A percentile compares a stretch with the other conserved stretches of the same genome.
Evolutionary conservation across 768 basidiomycete genomes (phyloP).

Genomic region (Tricholoma bakamatsutake): DNA sequence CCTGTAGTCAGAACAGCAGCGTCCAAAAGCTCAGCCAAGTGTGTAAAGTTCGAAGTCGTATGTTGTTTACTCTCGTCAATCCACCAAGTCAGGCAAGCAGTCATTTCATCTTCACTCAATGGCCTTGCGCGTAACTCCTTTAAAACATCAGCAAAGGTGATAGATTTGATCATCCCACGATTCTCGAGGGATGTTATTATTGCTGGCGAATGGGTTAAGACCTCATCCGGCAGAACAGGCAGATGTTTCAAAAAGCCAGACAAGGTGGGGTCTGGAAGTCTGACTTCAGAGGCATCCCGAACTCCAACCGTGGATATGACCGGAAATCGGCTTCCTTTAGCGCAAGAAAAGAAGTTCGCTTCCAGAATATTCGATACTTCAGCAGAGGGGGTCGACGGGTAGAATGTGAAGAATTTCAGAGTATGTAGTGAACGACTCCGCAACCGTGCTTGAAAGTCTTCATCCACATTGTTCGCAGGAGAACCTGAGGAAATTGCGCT

Average conservation of each 20-base stretch:
- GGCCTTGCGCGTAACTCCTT: constrained; percentile 67
- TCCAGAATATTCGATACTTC: constrained; percentile 71
- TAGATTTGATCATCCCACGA: constrained; percentile 61
- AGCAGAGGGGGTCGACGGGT: constrained; percentile 78
- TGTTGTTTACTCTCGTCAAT: constrained; percentile 32
- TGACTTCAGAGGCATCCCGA: constrained; percentile 56
- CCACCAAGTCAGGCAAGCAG: constrained; percentile 91
- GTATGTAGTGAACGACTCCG: constrained; percentile 65
- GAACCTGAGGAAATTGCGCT: constrained; percentile 30
- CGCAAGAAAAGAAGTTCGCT: constrained; percentile 72
- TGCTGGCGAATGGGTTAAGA: constrained; percentile 47
- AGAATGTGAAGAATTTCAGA: constrained; percentile 87
- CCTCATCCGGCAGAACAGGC: constrained; percentile 62
- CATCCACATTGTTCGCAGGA: constrained; percentile 24
- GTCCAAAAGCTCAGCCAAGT: constrained; percentile 59
- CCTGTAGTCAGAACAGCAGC: constrained; percentile 57
- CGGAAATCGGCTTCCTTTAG: constrained; percentile 44
- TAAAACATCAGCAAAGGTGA: constrained; percentile 80
- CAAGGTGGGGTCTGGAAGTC: constrained; percentile 68
- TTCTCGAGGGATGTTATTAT: constrained; percentile 59
- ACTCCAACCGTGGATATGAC: constrained; percentile 77
- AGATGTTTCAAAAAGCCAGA: constrained; percentile 71
- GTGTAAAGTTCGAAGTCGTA: constrained; percentile 30
- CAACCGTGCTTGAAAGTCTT: constrained; percentile 45
- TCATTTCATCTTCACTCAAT: constrained; percentile 63